Conservation (phyloP, 179 eudicot species). For the Beta corolliflora region DNA sequence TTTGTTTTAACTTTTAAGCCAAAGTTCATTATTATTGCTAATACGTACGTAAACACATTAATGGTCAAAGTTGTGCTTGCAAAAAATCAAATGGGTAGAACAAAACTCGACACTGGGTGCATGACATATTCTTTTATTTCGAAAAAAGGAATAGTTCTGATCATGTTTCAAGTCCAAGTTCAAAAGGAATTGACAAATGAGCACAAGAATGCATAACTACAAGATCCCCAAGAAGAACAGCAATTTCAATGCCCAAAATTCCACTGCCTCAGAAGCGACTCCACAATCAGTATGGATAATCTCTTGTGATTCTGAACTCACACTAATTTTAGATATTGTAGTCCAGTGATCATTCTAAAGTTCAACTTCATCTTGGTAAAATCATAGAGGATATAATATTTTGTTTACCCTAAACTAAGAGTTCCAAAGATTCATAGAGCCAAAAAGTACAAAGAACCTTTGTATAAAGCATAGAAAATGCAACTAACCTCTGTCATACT, state of each 20-base stretch:
- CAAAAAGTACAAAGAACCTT: neutral
- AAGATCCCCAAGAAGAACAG: too few relatives aligned
- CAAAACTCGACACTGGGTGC: neutral
- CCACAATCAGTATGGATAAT: neutral
- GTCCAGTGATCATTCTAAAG: too few relatives aligned
- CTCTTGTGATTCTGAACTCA: neutral
- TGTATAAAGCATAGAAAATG: neutral
- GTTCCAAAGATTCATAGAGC: neutral
- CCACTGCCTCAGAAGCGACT: too few relatives aligned
- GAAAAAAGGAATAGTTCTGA: neutral
- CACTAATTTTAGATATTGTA: too few relatives aligned
- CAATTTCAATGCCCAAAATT: too few relatives aligned
- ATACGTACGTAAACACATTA: too few relatives aligned
- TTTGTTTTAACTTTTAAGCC: too few relatives aligned
- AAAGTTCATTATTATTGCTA: too few relatives aligned
- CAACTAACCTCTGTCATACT: conserved; percentile 63
- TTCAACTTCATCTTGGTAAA: too few relatives aligned
- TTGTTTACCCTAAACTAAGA: neutral
- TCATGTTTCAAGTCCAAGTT: neutral
- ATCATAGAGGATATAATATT: too few relatives aligned
- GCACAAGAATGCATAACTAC: too few relatives aligned
- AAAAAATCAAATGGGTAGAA: neutral
- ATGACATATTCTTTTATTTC: neutral
- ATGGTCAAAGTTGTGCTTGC: neutral
- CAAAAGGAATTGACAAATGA: neutral